Base-by-base conservation (phyloP, 768 basidiomycete genomes). In the Rubroboletus satanas region DNA sequence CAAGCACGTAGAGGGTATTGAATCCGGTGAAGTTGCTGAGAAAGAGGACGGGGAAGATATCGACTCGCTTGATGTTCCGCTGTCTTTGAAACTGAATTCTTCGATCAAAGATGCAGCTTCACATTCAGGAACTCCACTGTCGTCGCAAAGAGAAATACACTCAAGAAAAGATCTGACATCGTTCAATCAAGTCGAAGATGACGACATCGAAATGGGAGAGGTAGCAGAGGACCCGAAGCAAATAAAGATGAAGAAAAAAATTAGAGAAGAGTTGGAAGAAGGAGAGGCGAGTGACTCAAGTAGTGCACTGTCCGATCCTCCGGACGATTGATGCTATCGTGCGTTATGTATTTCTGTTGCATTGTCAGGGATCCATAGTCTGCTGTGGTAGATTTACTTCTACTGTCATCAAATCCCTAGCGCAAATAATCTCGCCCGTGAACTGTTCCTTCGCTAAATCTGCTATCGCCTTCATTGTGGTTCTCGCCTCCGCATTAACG, bases 191-290 rank as follows among this genome's bases (percentile, higher is more conserved):
- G 57, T 54, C 12, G 71, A 59, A 69, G 83, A 77, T 29, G 80
- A 88, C 59, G 90, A 93, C 58, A 91, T 93, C 58, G 90, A 93
- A 70, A 93, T 93, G 90, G 90, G 90, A n/a, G 90, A 93, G 66
- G 81, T 93, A 4, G 85, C 88, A 56, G 90, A 93, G 64, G 81
- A 82, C 50, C 81, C 82, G 3, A 82, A 77, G 56, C 79, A 72
- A 50, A 59, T 61, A 35, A 71, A 66, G 47, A 52, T 41, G 54
- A 84, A 82, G 69, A 83, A 76, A 69, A 85, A 81, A 58, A 51
- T 66, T 38, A 74, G 80, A 50, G 89, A 92, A 62, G 90, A 93
- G 47, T 71, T 90, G 57, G 90, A 93, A 66, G 90, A 93, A 72
- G 90, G 90, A 26, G 90, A 93, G 70, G 89, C 90, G 35, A 90